Conservation (phyloP, 2,329 filamentous ascomycete genomes). For the Sphaerulina musiva region DNA sequence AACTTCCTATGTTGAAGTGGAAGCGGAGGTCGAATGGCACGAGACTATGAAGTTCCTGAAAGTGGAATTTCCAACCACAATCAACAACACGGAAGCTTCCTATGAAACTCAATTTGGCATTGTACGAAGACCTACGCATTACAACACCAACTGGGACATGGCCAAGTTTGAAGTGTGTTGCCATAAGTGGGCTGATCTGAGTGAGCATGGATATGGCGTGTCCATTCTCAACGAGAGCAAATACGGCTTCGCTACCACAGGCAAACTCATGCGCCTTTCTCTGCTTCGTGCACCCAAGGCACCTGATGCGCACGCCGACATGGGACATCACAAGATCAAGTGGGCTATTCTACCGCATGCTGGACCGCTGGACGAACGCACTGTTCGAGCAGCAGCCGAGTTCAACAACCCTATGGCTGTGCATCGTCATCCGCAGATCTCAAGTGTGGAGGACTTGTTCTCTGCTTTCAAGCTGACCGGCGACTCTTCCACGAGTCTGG, state of each 20-base stretch:
- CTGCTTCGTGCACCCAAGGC: constrained; percentile 84
- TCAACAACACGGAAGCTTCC: constrained; percentile 82
- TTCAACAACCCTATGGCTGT: constrained; percentile 78
- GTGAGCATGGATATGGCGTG: constrained; percentile 81
- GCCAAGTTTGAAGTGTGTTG: constrained; percentile 96
- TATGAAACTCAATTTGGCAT: constrained; percentile 96
- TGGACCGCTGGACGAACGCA: constrained; percentile 63
- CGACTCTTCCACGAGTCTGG: constrained; percentile 41
- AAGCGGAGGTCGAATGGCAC: constrained; percentile 88
- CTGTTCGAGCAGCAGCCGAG: constrained; percentile 75
- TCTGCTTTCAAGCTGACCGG: constrained; percentile 58
- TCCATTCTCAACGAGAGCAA: constrained; percentile 93
- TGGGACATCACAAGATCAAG: constrained; percentile 73
- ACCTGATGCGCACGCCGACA: constrained; percentile 87
- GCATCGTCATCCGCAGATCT: constrained; percentile 36
- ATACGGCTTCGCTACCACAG: constrained; percentile 87
- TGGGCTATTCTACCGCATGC: constrained; percentile 86
- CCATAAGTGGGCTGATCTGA: constrained; percentile 88
- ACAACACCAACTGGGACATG: constrained; percentile 98
- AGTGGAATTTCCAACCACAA: constrained; percentile 92
- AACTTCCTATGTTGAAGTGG: constrained; percentile 67
- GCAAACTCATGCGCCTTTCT: constrained; percentile 82
- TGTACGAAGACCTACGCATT: constrained; percentile 84
- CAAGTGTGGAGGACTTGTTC: constrained; percentile 30
- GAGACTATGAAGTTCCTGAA: constrained; percentile 98